A percentile compares a stretch with the other conserved stretches of the same genome.
Evolutionary conservation across 2,329 filamentous ascomycete species (phyloP).

Genomic region (Leptographium procerum): DNA sequence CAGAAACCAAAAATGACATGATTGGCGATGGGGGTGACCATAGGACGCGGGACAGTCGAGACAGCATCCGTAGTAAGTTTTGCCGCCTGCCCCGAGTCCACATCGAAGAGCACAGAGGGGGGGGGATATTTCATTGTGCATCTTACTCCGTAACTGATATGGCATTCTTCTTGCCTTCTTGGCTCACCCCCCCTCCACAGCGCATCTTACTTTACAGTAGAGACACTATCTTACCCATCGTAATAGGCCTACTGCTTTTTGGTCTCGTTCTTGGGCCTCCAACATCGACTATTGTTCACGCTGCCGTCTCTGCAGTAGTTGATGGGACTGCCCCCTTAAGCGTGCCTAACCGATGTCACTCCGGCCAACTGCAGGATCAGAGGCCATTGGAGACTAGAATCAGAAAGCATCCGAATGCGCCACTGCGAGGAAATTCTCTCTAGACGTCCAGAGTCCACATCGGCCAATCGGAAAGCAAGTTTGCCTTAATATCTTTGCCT

Average conservation of each 20-base stretch:
- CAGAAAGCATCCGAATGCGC: too few species aligned
- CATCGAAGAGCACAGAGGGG: background rate
- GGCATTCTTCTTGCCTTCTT: background rate
- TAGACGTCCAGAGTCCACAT: too few species aligned
- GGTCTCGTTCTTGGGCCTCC: background rate
- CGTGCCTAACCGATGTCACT: constrained; percentile 1
- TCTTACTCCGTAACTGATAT: too few species aligned
- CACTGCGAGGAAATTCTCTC: too few species aligned
- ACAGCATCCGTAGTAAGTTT: background rate
- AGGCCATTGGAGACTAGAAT: background rate
- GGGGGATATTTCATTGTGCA: background rate
- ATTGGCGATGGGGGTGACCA: background rate
- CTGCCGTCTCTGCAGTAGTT: background rate
- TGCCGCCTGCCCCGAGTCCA: background rate
- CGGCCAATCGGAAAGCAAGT: too few species aligned
- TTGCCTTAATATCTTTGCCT: too few species aligned
- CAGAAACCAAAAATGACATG: background rate
- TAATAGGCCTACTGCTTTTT: too few species aligned
- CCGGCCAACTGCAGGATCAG: background rate
- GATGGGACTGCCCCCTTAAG: background rate
- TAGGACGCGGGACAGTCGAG: background rate
- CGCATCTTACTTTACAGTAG: too few species aligned
- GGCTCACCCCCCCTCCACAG: background rate
- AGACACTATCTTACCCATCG: too few species aligned
- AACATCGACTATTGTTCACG: background rate